phyloP scores from a whole-genome alignment of 1,139 yeast species.

The Blastobotrys elegans region DNA sequence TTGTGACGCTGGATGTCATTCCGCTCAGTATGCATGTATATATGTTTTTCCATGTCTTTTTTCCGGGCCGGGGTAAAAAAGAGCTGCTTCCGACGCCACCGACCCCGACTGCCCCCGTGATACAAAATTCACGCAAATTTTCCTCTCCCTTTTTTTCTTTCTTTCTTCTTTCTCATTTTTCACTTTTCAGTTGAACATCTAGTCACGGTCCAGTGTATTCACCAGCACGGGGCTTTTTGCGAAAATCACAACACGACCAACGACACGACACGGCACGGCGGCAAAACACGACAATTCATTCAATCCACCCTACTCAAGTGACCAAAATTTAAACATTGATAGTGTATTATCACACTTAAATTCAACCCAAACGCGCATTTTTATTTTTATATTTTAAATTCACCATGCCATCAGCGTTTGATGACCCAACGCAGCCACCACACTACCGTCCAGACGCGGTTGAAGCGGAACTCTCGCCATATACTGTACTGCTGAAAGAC shows the following conservation, averaged over 20 bases:
- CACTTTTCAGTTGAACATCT: conserved; percentile 8
- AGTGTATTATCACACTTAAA: not conserved
- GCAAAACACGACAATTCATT: no score
- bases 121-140: not conserved
- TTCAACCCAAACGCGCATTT: not conserved
- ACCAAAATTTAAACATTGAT: not conserved
- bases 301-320: not conserved
- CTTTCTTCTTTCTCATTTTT: not conserved
- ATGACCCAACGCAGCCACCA: conserved; percentile 42
- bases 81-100: no score
- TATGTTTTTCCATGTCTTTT: no score
- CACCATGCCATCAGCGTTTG: conserved; percentile 38
- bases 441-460: conserved; percentile 40
- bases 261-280: no score
- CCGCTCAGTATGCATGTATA: no score
- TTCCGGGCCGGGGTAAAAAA: no score
- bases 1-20: no score
- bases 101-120: no score
- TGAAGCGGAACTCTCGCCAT: conserved; percentile 26
- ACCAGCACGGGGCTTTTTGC: conserved; percentile 7
- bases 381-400: not conserved
- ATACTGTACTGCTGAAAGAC: conserved; percentile 73
- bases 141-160: not conserved
- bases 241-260: no score
- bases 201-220: conserved; percentile 7